Evolutionary conservation across 306 rosid genomes (phyloP).

Genomic region (Lablab purpureus): DNA sequence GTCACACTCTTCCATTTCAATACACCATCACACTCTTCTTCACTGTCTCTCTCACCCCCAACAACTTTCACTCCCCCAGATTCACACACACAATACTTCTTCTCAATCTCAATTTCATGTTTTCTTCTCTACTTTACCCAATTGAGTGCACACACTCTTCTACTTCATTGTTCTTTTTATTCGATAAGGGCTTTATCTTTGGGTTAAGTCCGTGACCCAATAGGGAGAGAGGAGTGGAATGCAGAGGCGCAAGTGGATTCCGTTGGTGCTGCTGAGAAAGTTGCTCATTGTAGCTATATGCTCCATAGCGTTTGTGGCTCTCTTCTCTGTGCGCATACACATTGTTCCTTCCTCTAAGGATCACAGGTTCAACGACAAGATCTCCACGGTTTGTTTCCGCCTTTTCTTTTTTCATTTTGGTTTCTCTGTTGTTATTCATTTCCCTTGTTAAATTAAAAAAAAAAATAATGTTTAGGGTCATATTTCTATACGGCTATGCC

Average conservation of each 20-base stretch:
- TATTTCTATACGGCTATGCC: background rate
- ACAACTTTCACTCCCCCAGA: background rate
- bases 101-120: background rate
- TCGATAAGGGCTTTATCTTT: background rate
- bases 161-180: background rate
- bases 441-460: background rate
- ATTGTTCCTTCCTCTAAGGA: slow-evolving; percentile 75
- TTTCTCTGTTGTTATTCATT: background rate
- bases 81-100: background rate
- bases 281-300: slow-evolving; percentile 77
- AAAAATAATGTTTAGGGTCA: slow-evolving; percentile 39
- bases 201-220: slow-evolving; percentile 1
- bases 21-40: background rate
- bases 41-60: background rate
- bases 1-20: background rate
- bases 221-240: slow-evolving; percentile 46
- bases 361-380: slow-evolving; percentile 76
- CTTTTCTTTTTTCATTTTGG: background rate
- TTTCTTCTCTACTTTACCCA: background rate
- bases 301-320: slow-evolving; percentile 65
- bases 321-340: slow-evolving; percentile 70
- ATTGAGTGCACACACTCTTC: background rate
- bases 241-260: slow-evolving; percentile 68
- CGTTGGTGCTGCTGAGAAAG: slow-evolving; percentile 68
- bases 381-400: slow-evolving; percentile 61